Conservation (phyloP, 495 filamentous ascomycete genomes). For the Cairneyella variabilis region DNA sequence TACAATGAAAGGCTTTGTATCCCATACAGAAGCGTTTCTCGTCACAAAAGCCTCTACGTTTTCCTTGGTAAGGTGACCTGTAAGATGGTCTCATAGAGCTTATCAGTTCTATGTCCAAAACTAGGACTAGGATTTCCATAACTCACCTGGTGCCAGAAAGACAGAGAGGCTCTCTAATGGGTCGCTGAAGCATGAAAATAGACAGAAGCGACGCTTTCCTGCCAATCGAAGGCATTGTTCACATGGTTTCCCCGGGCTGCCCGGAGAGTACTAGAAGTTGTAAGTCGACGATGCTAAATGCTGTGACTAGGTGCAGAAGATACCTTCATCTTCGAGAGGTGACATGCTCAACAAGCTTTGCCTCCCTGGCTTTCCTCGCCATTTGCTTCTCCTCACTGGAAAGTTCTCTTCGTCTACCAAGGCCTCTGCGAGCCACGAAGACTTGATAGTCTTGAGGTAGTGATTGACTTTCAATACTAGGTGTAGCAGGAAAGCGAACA, state of each 20-base stretch:
- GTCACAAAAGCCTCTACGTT: slow-evolving; percentile 19
- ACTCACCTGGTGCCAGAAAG: too few species aligned
- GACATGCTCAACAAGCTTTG: slow-evolving; percentile 28
- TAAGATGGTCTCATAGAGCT: slow-evolving; percentile 17
- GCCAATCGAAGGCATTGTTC: slow-evolving; percentile 21
- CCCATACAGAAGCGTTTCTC: slow-evolving; percentile 18
- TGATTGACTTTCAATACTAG: too few species aligned
- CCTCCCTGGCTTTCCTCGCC: slow-evolving; percentile 19
- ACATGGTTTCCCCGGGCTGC: slow-evolving; percentile 21
- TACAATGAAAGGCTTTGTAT: slow-evolving; percentile 9
- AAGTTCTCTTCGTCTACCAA: slow-evolving; percentile 18
- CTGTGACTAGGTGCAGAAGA: too few species aligned
- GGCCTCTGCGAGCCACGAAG: too few species aligned
- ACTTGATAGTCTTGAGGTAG: too few species aligned
- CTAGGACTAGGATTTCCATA: too few species aligned
- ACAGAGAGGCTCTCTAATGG: slow-evolving; percentile 24
- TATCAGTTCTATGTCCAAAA: too few species aligned
- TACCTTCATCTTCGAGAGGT: slow-evolving; percentile 26
- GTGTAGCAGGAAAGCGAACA: too few species aligned
- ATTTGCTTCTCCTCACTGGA: slow-evolving; percentile 21
- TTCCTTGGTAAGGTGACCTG: slow-evolving; percentile 21
- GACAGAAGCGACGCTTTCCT: slow-evolving; percentile 26
- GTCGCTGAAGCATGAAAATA: slow-evolving; percentile 25
- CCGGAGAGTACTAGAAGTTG: slow-evolving; percentile 26
- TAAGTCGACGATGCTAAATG: too few species aligned